Base-by-base conservation (phyloP, 108 stramenopile genomes). In the Pseudonitzschia delicatissima region DNA sequence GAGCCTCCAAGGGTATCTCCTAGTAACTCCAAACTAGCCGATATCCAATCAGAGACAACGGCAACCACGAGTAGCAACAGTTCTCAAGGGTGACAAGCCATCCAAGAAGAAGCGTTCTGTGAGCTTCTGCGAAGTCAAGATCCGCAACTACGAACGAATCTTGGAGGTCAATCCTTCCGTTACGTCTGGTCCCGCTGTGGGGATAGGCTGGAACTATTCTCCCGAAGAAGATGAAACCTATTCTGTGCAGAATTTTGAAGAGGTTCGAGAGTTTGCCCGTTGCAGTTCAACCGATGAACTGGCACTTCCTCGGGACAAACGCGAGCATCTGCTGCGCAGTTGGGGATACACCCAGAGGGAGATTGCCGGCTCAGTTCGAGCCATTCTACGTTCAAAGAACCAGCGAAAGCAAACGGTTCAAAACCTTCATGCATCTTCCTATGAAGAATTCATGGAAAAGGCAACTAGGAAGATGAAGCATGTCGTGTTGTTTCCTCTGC, bases 121-220 rank as follows among this genome's bases (percentile, higher is more conserved):
- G 5, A 48, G 42, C 21, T 86, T 86, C 57, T 49, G 52, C 32
- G 13, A 23, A 21, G 82, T 86, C 1, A 50, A 81, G 39, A 59
- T 86, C 26, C 82, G 85, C 23, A 62, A 73, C 17, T 86, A 86
- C 61, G 80, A 67, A 42, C 80, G 68, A 0, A 50, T 67, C n/a
- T 52, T 83, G 7, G 73, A 74, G 2, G 80, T 86, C 29, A 87
- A 90, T 48, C 88, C 88, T n/a, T 59, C 81, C 13, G 88, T 90
- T 2, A 62, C 73, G 13, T 64, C 45, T 39, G 88, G 88, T 0
- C 82, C 83, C 0, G 82, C 88, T 0, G 42, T 90, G 32, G 68
- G 77, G 23, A 62, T 90, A 8, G 86, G 83, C 15, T 90, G 88
- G 88, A 72, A 76, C 3, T 86, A 77, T 55, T 75, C 71, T 32